Base-by-base conservation (phyloP, 2,329 filamentous ascomycete species). In the Botrytis pseudocinerea region DNA sequence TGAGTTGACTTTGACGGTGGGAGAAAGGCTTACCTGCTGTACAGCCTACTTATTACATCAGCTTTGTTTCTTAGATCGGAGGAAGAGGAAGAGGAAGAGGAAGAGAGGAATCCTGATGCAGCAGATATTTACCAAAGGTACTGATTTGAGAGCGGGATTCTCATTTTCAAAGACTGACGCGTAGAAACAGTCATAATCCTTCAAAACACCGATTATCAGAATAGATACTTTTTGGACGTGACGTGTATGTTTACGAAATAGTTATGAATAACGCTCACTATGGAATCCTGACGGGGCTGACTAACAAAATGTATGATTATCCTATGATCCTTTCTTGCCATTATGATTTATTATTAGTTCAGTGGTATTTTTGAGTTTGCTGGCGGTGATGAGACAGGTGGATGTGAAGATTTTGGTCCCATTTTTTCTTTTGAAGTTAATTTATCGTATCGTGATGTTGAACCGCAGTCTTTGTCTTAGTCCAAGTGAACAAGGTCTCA, bases 171-270 rank as follows among this genome's bases (percentile, higher is more conserved):
- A 91, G 14, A 81, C 94, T 68, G 94, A 93, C 35, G 95, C 95
- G 82, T 98, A 98, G 85, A 98, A 98, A 84, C 93, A 97, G 84
- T 95, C 93, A 81, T 94, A 93, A 82, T 93, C 90, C 90, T 92
- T 40, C 14, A 18, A 8, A 20, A 68, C 42, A 32, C 12, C 35
- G 40, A 60, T 51, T 51, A 51, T 72, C 48, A 72, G 63, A 60
- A 72, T 61, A 69, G 63, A 44, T 38, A 48, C 12, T 18, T 14
- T 35, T 60, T 40, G 35, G 51, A 57, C 59, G 35, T 69, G 28
- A 66, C 62, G 61, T 71, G 70, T n/a, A 38, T 71, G 20, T 44
- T 68, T 40, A 59, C 40, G 32, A 68, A 68, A 35, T 9, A n/a
- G 22, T 32, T 25, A 57, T 51, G 60, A 32, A 66, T 48, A 51